phyloP scores from a whole-genome alignment of 192 early-diverging fungal species.

The Podila epigama region DNA sequence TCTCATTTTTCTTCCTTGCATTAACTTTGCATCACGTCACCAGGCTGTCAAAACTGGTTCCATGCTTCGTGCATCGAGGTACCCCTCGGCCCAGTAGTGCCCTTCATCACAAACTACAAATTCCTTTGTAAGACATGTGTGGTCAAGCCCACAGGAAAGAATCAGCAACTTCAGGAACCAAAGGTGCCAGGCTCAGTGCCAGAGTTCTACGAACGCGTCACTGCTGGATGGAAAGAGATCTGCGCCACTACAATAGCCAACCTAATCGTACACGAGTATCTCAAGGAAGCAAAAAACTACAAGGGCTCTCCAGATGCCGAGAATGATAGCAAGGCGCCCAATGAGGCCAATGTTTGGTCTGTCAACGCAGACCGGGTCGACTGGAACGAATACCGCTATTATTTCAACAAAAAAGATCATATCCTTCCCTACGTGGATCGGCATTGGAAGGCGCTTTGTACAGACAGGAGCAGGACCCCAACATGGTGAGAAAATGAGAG shows the following conservation, averaged over 20 bases:
- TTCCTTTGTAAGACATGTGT: conserved; percentile 62
- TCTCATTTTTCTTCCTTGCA: not conserved
- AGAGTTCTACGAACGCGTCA: conserved; percentile 62
- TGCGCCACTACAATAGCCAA: conserved; percentile 69
- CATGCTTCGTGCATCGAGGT: conserved; percentile 62
- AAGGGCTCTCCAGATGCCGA: conserved; percentile 10
- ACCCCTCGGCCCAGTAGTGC: conserved; percentile 51
- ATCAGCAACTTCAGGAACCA: conserved; percentile 18
- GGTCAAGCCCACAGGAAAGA: conserved; percentile 32
- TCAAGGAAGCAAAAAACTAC: conserved; percentile 27
- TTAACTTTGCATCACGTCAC: not conserved
- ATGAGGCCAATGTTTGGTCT: conserved; percentile 46
- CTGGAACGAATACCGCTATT: conserved; percentile 58
- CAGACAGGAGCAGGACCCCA: conserved; percentile 64
- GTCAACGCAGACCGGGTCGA: conserved; percentile 31
- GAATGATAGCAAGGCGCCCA: conserved; percentile 44
- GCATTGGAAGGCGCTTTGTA: conserved; percentile 70
- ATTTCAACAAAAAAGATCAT: conserved; percentile 71
- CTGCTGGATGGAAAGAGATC: conserved; percentile 74
- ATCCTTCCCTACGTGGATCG: conserved; percentile 71
- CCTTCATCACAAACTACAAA: conserved; percentile 71
- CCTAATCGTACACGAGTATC: conserved; percentile 60
- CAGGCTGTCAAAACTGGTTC: conserved; percentile 72
- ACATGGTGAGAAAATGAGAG: conserved; percentile 57
- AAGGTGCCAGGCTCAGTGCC: conserved; percentile 26